Base-by-base conservation (phyloP, 768 basidiomycete genomes). In the Amanita rimosa region DNA sequence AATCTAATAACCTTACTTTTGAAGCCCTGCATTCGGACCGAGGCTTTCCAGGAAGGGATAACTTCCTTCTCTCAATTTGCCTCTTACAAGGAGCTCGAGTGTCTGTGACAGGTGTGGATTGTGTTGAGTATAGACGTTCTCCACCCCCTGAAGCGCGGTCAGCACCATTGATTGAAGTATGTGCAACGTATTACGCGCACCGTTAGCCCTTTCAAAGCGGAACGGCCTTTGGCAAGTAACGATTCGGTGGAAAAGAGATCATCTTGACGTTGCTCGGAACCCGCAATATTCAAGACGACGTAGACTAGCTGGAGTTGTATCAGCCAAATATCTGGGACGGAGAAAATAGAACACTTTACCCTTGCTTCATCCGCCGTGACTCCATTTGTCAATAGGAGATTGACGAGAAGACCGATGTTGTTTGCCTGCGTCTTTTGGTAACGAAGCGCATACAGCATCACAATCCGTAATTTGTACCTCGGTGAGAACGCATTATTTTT, bases 91-190 rank as follows among this genome's bases (percentile, higher is more conserved):
- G 46, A 86, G 76, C 58, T 99, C 96, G 13, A 98, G 66, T 2
- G 95, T 98, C 59, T 96, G 85, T 1, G 86, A 82, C 4, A 99
- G 71, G 64, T 94, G 93, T 6, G 96, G 96, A 13, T 81, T 83
- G 58, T 98, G 96, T 57, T 98, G 96, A 49, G 92, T 99, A 62
- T 97, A 99, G 13, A 98, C 94, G 58, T 99, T 99, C 66, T 99
- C 96, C 3, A 98, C 95, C 2, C 96, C 96, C 90, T 94, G 3
- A 16, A n/a, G 17, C 13, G 6, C 34, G n/a, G 40, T 17, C 24
- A 35, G 7, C n/a, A 31, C 21, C 9, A 31, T 7, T 29, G n/a
- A 21, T 41, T 5, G n/a, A 3, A 9, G 21, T 10, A 36, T 26
- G n/a, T 26, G 5, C 31, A 4, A 31, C 29, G 8, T 27, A 29